Evolutionary conservation across 148 eudicot genomes (phyloP).

Genomic region (Dysphania ambrosioides): DNA sequence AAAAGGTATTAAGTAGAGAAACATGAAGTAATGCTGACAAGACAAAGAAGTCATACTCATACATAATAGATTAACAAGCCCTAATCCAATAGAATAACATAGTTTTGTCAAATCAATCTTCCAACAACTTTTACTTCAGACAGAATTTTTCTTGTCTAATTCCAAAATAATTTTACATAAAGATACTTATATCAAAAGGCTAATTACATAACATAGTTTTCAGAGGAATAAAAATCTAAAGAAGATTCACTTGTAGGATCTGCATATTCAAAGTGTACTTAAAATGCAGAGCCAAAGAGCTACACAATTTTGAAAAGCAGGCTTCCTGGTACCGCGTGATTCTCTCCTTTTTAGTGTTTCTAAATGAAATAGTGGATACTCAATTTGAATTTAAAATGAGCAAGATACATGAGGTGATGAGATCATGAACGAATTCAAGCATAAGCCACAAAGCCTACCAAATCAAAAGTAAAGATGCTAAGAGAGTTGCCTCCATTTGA

Average conservation of each 20-base stretch:
- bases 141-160: too few species aligned
- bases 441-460: background rate
- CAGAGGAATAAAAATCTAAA: background rate
- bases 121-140: too few species aligned
- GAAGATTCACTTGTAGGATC: background rate
- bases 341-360: background rate
- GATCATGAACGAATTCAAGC: background rate
- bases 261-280: background rate
- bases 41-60: too few species aligned
- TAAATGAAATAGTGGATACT: background rate
- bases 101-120: too few species aligned
- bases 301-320: background rate
- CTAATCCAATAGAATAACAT: too few species aligned
- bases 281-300: background rate
- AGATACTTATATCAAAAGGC: too few species aligned
- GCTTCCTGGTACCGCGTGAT: background rate
- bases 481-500: constrained; percentile 76
- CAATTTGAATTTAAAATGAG: background rate
- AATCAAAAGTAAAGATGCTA: background rate
- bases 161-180: too few species aligned
- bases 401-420: background rate
- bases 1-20: too few species aligned
- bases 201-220: background rate
- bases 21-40: too few species aligned
- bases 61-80: too few species aligned